These are phyloP conservation scores for Solanum medicagineum DNA, from an alignment of 257 asterid species.

Conservation along the genomic window DNA sequence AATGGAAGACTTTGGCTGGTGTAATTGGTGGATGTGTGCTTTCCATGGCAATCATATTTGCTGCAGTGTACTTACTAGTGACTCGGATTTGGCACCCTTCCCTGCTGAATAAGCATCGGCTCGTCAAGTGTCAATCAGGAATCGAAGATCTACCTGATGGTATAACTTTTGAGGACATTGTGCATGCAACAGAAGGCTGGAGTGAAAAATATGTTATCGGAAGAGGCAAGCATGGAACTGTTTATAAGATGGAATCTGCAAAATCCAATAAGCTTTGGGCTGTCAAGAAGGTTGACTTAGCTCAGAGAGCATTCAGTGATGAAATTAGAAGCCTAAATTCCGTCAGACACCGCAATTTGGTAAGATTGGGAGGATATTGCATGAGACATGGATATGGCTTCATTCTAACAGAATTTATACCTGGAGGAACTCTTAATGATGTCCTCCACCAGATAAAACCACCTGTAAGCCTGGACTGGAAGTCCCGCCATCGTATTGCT, in stretches of 20 bases:
- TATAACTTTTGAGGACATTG: conserved; percentile 29
- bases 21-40: conserved; percentile 5
- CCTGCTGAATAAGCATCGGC: background rate
- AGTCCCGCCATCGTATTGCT: conserved; percentile 28
- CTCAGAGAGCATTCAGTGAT: conserved; percentile 9
- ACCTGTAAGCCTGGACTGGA: conserved; percentile 23
- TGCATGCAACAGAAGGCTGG: conserved; percentile 40
- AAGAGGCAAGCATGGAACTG: conserved; percentile 37
- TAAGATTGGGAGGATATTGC: conserved; percentile 40
- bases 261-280: background rate
- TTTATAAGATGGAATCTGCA: background rate
- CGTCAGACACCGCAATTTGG: conserved; percentile 38
- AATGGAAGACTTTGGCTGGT: conserved; percentile 5
- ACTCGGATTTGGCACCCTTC: background rate
- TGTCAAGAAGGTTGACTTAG: conserved; percentile 28
- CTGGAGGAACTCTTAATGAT: conserved; percentile 34
- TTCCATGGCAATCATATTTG: conserved; percentile 12
- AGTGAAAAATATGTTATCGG: conserved; percentile 38
- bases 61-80: background rate
- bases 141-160: conserved; percentile 30
- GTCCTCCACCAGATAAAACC: conserved; percentile 25
- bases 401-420: conserved; percentile 34
- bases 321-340: conserved; percentile 25
- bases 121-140: conserved; percentile 4
- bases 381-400: conserved; percentile 27